Percentiles rank a stretch among this genome's conserved stretches.
phyloP scores from a whole-genome alignment of 176 grass and related monocot species.

The Musa itinerans region DNA sequence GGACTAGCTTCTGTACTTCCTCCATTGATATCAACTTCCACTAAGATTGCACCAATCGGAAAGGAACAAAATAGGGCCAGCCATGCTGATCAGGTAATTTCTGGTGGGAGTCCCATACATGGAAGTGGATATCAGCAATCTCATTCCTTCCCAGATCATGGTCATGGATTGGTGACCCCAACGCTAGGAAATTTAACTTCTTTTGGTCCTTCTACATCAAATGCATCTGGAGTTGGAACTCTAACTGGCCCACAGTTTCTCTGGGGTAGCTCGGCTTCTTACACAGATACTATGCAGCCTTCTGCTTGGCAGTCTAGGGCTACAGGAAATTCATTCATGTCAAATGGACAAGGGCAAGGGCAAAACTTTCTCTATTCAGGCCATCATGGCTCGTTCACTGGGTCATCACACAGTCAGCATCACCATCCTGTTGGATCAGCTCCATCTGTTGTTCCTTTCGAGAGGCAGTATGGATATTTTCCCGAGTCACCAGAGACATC shows the following conservation, averaged over 20 bases:
- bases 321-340: conserved; percentile 21
- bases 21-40: conserved; percentile 20
- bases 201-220: conserved; percentile 26
- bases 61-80: conserved; percentile 27
- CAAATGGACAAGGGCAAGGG: conserved; percentile 22
- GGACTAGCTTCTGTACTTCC: conserved; percentile 33
- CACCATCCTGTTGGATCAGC: conserved; percentile 33
- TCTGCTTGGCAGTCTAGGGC: conserved; percentile 23
- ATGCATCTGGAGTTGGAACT: conserved; percentile 28
- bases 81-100: not conserved
- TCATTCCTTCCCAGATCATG: conserved; percentile 36
- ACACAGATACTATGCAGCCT: conserved; percentile 20
- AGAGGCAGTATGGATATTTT: conserved; percentile 32
- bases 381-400: conserved; percentile 14
- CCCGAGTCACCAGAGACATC: conserved; percentile 25
- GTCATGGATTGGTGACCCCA: conserved; percentile 24
- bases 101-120: conserved; percentile 10
- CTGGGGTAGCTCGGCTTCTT: conserved; percentile 28
- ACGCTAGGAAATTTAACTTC: conserved; percentile 10
- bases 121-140: conserved; percentile 20
- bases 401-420: conserved; percentile 17
- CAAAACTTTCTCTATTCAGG: conserved; percentile 20
- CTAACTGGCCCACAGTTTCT: conserved; percentile 27
- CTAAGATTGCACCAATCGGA: conserved; percentile 27
- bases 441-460: conserved; percentile 33